Base-by-base conservation (phyloP, 805 yeast species). In the Tetrapisispora fleetii region DNA sequence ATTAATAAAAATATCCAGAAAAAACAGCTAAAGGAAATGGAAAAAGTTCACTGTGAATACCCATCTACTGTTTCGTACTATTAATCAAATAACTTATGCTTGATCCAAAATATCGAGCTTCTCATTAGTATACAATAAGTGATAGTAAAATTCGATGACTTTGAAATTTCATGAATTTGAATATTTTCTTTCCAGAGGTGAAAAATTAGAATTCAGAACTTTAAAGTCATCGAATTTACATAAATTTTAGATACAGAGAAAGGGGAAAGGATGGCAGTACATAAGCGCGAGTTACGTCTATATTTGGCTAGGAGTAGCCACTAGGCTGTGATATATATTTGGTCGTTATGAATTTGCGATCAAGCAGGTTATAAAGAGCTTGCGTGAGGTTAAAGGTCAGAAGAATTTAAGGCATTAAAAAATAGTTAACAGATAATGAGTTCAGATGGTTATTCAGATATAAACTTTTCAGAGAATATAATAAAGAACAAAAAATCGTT, bases 401-500 rank as follows among this genome's bases (percentile, higher is more conserved):
- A 32, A 32, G 35, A 14, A 11, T 32, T 13, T 11, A 11, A 11
- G 35, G 13, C 35, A 11, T 4, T 13, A 32, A 13, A 32, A 11
- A 6, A 13, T 8, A 32, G 5, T 32, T 32, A 13, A 28, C 17
- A 21, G 21, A 17, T n/a, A 24, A 43, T 45, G 47, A 45, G 47
- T n/a, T 14, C 41, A 18, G 35, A 39, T 24, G 39, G 37, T 3
- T 32, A 28, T 28, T 30, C 24, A 4, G n/a, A 39, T 10, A 33
- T 45, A n/a, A 40, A 39, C 17, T 45, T 36, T 33, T 22, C 38
- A 1, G 28, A 7, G 19, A 46, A 46, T 19, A 36, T 46, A 18
- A 27, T 35, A 4, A 14, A 32, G 21, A 46, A 66, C 46, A 56
- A 60, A 46, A 58, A 58, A 43, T 42, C 48, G 13, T 49, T 61